Percentiles rank a stretch among this genome's conserved stretches.
Conservation (phyloP, 371 early-diverging fungal species). For the Rhizomucor pusillus region DNA sequence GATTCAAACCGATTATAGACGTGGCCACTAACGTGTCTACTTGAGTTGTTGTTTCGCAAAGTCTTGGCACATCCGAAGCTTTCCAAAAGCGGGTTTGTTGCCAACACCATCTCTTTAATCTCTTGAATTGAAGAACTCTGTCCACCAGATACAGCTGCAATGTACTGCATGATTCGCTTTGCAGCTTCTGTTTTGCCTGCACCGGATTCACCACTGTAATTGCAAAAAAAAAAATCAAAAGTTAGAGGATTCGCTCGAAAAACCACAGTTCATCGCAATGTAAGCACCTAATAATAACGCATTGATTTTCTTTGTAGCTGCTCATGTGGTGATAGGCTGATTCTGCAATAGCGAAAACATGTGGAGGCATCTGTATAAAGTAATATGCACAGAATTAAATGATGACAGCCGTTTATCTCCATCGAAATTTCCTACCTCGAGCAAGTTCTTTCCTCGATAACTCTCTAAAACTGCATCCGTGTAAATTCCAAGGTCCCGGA, state of each 20-base stretch:
- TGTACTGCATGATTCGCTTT: conserved; percentile 94
- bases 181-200: conserved; percentile 95
- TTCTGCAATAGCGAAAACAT: conserved; percentile 89
- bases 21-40: conserved; percentile 86
- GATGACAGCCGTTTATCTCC: background rate
- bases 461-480: conserved; percentile 68
- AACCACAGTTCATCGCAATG: conserved; percentile 10
- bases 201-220: conserved; percentile 78
- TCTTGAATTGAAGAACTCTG: conserved; percentile 78
- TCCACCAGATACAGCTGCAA: conserved; percentile 90
- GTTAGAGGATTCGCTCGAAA: too few species aligned
- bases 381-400: background rate
- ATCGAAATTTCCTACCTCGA: conserved; percentile 57
- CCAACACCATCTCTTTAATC: conserved; percentile 95
- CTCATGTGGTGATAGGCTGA: conserved; percentile 90
- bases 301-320: conserved; percentile 96
- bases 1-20: background rate
- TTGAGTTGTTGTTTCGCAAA: conserved; percentile 97
- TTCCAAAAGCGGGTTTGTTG: conserved; percentile 96
- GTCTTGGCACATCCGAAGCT: conserved; percentile 99
- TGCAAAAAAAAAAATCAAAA: background rate
- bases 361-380: conserved; percentile 69
- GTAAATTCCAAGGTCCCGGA: conserved; percentile 82
- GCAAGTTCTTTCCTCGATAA: conserved; percentile 80
- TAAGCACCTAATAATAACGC: conserved; percentile 86